Evolutionary conservation across 2,329 filamentous ascomycete genomes (phyloP).

Genomic region (Colletotrichum camelliae): DNA sequence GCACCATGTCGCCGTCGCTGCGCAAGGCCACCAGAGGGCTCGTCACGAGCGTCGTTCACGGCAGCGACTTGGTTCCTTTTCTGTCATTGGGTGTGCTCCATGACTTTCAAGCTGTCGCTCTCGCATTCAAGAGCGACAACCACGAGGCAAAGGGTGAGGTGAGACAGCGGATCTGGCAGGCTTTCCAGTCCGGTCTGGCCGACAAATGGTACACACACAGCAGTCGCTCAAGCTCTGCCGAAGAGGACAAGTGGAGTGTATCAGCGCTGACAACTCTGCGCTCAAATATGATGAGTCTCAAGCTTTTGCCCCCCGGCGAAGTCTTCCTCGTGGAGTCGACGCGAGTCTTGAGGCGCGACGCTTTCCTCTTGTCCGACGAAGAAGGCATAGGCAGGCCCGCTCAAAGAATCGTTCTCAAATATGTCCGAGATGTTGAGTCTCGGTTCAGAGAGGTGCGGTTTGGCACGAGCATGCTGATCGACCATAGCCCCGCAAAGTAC

Average conservation of each 20-base stretch:
- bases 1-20: conserved; percentile 73
- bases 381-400: conserved; percentile 68
- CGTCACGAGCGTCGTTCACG: conserved; percentile 77
- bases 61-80: conserved; percentile 75
- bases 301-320: conserved; percentile 77
- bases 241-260: conserved; percentile 74
- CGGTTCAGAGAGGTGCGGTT: conserved; percentile 75
- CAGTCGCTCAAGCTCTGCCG: conserved; percentile 41
- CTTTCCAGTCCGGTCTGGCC: conserved; percentile 65
- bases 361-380: conserved; percentile 55
- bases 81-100: conserved; percentile 77
- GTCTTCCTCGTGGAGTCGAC: conserved; percentile 76
- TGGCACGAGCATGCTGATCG: conserved; percentile 74
- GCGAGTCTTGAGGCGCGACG: conserved; percentile 70
- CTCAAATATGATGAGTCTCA: conserved; percentile 70
- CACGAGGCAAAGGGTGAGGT: conserved; percentile 71
- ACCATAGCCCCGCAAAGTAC: conserved; percentile 78
- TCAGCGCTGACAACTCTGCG: conserved; percentile 70
- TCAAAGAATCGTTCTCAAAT: conserved; percentile 71
- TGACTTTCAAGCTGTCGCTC: conserved; percentile 74
- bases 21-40: conserved; percentile 74
- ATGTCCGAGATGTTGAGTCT: conserved; percentile 73
- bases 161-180: conserved; percentile 68
- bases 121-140: conserved; percentile 76
- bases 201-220: conserved; percentile 62